These are phyloP conservation scores for Suillus occidentalis DNA, from an alignment of 768 basidiomycete genomes.

Conservation along the genomic window DNA sequence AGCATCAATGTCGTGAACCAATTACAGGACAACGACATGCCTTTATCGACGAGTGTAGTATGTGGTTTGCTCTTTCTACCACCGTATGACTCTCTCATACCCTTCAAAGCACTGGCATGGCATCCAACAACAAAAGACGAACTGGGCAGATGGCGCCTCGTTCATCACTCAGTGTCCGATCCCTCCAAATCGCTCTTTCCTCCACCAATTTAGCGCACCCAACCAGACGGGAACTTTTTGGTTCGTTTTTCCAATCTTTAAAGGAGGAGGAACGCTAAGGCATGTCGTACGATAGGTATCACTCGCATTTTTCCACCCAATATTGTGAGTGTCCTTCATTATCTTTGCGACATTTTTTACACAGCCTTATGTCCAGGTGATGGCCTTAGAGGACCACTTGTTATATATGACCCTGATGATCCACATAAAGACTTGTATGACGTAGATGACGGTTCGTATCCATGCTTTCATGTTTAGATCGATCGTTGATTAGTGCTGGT, in stretches of 20 bases:
- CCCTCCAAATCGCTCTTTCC: conserved; percentile 35
- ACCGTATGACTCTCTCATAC: not conserved
- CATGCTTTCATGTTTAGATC: not conserved
- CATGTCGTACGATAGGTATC: conserved; percentile 30
- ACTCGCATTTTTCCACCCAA: conserved; percentile 41
- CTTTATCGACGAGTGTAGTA: conserved; percentile 36
- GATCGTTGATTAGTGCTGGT: conserved; percentile 3
- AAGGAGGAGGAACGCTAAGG: not conserved
- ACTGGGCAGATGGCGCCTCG: conserved; percentile 40
- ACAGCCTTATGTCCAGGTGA: conserved; percentile 20
- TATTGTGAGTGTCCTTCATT: conserved; percentile 38
- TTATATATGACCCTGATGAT: conserved; percentile 49
- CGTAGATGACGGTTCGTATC: conserved; percentile 42
- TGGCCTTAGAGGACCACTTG: conserved; percentile 42
- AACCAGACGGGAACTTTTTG: conserved; percentile 48
- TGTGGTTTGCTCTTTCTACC: conserved; percentile 13
- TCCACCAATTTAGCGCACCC: conserved; percentile 40
- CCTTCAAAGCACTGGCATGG: conserved; percentile 35
- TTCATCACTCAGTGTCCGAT: conserved; percentile 52
- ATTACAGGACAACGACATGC: conserved; percentile 33
- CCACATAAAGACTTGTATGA: conserved; percentile 44
- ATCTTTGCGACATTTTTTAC: not conserved
- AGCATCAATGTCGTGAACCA: conserved; percentile 38
- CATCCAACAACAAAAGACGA: conserved; percentile 31
- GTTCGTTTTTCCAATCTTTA: conserved; percentile 12